A percentile compares a stretch with the other conserved stretches of the same genome.
Conservation (phyloP, 148 eudicot species). For the Dysphania ambrosioides region DNA sequence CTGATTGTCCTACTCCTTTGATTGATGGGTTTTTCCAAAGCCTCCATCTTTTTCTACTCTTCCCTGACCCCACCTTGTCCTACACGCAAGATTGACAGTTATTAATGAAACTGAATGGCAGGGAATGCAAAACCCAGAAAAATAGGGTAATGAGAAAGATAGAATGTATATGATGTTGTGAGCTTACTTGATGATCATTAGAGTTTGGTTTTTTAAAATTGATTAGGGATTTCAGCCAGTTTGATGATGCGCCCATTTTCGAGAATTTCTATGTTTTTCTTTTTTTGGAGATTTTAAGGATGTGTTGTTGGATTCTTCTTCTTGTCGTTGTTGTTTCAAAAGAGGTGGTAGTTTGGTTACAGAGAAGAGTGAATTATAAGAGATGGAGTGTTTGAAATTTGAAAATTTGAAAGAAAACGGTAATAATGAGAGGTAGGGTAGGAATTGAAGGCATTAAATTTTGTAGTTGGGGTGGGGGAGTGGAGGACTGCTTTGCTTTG, state of each 20-base stretch:
- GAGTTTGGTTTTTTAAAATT: constrained; percentile 48
- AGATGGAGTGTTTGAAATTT: constrained; percentile 18
- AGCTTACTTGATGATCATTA: constrained; percentile 47
- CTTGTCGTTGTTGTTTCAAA: too few relatives aligned
- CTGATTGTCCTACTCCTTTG: constrained; percentile 36
- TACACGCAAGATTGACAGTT: constrained; percentile 17
- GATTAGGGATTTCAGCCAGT: constrained; percentile 75
- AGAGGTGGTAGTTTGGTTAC: neutral
- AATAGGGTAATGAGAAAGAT: too few relatives aligned
- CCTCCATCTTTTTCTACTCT: constrained; percentile 64
- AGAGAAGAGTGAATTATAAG: constrained; percentile 4
- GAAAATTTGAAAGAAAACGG: constrained; percentile 30
- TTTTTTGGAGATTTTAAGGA: neutral
- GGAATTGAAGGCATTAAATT: too few relatives aligned
- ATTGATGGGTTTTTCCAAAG: constrained; percentile 63
- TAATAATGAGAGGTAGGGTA: constrained; percentile 20
- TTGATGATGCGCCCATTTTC: constrained; percentile 80
- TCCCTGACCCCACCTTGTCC: constrained; percentile 51
- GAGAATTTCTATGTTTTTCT: neutral
- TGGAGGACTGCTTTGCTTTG: too few relatives aligned
- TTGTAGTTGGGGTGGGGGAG: too few relatives aligned
- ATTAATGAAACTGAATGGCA: too few relatives aligned
- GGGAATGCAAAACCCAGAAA: neutral
- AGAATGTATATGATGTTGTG: neutral
- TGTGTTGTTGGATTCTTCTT: neutral